Base-by-base conservation (phyloP, 179 eudicot genomes). In the Actinidia chinensis region DNA sequence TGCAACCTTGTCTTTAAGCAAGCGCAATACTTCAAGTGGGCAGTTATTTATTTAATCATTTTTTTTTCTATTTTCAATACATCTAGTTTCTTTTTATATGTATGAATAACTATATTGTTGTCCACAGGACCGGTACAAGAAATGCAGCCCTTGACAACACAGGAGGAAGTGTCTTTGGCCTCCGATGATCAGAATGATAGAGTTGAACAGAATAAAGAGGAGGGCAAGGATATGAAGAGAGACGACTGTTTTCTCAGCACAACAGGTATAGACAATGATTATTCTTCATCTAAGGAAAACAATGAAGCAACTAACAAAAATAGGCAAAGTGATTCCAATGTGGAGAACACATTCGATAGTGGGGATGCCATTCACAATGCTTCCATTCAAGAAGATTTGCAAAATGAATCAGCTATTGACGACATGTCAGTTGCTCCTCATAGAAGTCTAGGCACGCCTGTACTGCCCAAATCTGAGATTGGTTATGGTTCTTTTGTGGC, bases 1-100 rank as follows among this genome's bases (percentile, higher is more conserved):
- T 84, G 97, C 94, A 52, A 86, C 97, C 69, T 77, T 91, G 67
- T 84, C 97, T 74, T 82, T 92, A 22, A 80, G 92, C 84, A 95
- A 84, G 78, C 84, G 85, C 60, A 83, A 78, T 74, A 81, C 76
- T 74, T 78, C 89, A 76, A 88, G 99, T 95, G 82, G 83, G 97
- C 89, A 68, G 43, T 55, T 43, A 48, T 71, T 82, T 9, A 64
- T 61, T 68, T 68, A 28, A 28, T 28, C 33, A 66, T 68, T 72
- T 73, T 5, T 73, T 5, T 56, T 28, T 28, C 33, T 28, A 28
- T 28, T 28, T 28, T 28, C 33, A 28, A 28, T 28, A 28, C 33
- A 28, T 59, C 40, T 78, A 43, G 47, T 36, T 78, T 67, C 50
- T 71, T 43, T 40, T 48, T 17, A 68, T 44, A 54, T 74, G 6